A percentile compares a stretch with the other conserved stretches of the same genome.
Evolutionary conservation across 139 green algal genomes (phyloP).

Genomic region (Desmodesmus armatus): DNA sequence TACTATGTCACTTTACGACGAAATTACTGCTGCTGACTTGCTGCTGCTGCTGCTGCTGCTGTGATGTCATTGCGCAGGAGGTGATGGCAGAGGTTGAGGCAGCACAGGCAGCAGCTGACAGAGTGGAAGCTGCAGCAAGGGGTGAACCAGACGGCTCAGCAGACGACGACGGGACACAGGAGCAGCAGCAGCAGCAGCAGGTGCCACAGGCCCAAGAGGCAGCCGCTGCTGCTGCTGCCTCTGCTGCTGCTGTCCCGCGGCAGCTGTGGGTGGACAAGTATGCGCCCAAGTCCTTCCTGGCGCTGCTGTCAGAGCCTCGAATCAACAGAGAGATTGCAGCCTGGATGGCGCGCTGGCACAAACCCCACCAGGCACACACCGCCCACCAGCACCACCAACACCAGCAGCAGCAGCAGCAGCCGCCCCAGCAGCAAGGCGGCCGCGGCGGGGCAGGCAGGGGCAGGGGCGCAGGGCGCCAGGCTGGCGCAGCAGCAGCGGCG

Average conservation of each 20-base stretch:
- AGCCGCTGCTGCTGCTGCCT: constrained; percentile 6
- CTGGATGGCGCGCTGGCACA: constrained; percentile 39
- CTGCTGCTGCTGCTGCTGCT: background rate
- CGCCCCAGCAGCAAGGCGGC: background rate
- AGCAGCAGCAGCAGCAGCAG: constrained; percentile 28
- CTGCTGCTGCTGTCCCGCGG: background rate
- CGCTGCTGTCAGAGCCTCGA: constrained; percentile 90
- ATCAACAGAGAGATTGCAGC: constrained; percentile 84
- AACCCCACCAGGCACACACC: constrained; percentile 25
- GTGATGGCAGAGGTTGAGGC: constrained; percentile 26
- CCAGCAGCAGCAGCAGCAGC: constrained; percentile 29
- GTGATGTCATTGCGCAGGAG: background rate
- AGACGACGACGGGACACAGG: no score
- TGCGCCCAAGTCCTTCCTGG: constrained; percentile 80
- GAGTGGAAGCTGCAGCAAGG: background rate
- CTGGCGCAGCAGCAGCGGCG: background rate
- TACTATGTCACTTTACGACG: no score
- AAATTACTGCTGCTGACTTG: background rate
- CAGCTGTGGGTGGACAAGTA: constrained; percentile 96
- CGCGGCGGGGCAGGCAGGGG: background rate
- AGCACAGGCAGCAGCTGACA: background rate
- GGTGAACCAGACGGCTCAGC: background rate
- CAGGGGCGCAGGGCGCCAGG: background rate
- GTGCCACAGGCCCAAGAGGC: background rate
- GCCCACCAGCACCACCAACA: constrained; percentile 31